Conservation (phyloP, 768 basidiomycete species). For the Lyophyllum semitale region DNA sequence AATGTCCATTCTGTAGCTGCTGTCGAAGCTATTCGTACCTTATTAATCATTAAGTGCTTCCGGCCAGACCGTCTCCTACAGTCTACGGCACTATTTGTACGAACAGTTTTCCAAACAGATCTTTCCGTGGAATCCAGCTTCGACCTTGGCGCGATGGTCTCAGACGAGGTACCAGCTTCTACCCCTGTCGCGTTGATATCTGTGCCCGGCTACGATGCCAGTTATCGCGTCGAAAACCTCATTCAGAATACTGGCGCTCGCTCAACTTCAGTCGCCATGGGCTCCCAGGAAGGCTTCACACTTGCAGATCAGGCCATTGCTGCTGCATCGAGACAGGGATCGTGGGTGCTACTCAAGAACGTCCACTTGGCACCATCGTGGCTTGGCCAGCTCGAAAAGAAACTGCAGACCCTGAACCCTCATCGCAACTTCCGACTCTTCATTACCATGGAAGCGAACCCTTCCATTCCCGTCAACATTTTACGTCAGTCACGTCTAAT, state of each 20-base stretch:
- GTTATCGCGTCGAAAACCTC: conserved; percentile 90
- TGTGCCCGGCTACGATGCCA: conserved; percentile 97
- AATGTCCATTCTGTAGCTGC: conserved; percentile 47
- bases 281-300: conserved; percentile 95
- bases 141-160: conserved; percentile 77
- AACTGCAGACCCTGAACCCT: conserved; percentile 88
- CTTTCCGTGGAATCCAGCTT: conserved; percentile 73
- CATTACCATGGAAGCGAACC: conserved; percentile 97
- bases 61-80: conserved; percentile 91
- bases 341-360: conserved; percentile 97
- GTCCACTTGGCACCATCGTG: conserved; percentile 95
- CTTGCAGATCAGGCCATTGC: conserved; percentile 97
- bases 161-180: conserved; percentile 73
- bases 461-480: conserved; percentile 93
- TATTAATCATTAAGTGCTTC: conserved; percentile 86
- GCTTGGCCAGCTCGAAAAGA: conserved; percentile 96
- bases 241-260: conserved; percentile 75
- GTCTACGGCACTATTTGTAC: conserved; percentile 75
- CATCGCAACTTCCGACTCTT: conserved; percentile 94
- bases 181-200: conserved; percentile 91
- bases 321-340: conserved; percentile 86
- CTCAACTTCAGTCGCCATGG: conserved; percentile 94
- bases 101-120: conserved; percentile 76
- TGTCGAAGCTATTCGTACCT: conserved; percentile 70
- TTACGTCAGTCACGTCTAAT: conserved; percentile 93